Evolutionary conservation across 2,329 filamentous ascomycete genomes (phyloP), one percentile per base, ranked within the genome.

Genomic region (Lanzia echinophila): DNA sequence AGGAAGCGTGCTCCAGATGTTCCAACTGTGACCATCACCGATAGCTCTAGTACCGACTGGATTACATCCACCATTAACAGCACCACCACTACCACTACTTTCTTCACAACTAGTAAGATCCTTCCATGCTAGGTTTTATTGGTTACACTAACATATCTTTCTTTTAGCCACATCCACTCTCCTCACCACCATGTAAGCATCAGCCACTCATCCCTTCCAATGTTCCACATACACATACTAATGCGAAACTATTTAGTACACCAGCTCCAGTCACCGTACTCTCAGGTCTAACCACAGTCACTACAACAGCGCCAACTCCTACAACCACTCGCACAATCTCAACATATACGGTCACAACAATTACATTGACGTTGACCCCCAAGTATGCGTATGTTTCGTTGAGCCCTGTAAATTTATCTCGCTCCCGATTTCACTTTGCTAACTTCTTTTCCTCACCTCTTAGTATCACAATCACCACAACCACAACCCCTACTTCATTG

Each of bases 1-100:
- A 53, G 48, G 11, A 53, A 53, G 36, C 43, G 50, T 41, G 50
- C 50, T 42, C 43, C 50, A 41, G 50, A 53, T 48, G 10, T 33
- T 22, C 50, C 50, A 42, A 53, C 50, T 15, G 6, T 48, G 13
- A 53, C 50, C 13, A 41, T 53, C 2, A 53, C 44, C 3, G 50
- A 53, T 24, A 53, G 43, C 17, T 48, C 6, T 3, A 47, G 34
- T 38, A 41, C 44, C 22, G 50, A 53, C 39, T 53, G 50, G 50
- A 34, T 41, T 24, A 53, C 44, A 17, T 47, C 50, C 17, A 53
- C 50, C n/a, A 10, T 48, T 12, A 53, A 24, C 5, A 48, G 17
- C 19, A 48, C 44, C 13, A 47, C 50, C 19, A 32, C 19, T 24
- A 48, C 50, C 10, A 48, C 50, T 22, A 48, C 50, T 7, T 53